Conservation (phyloP, 768 basidiomycete species). For the Podaxis sp. region DNA sequence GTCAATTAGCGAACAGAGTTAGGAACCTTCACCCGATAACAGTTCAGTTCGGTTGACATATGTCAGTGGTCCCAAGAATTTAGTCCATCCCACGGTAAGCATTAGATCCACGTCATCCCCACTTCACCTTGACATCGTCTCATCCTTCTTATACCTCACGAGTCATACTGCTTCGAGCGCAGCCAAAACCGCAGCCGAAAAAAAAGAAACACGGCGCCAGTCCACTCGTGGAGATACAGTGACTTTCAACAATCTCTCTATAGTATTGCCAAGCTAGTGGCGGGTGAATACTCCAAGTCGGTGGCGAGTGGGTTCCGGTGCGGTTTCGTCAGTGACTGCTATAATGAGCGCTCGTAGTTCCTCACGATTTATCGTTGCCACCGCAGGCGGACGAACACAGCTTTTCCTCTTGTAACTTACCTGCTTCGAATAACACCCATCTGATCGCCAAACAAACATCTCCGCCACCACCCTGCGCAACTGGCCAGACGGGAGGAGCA, state of each 20-base stretch:
- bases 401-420: too few relatives aligned
- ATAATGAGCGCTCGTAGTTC: too few relatives aligned
- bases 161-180: constrained; percentile 90
- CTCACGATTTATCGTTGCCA: too few relatives aligned
- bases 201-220: constrained; percentile 60
- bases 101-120: constrained; percentile 26
- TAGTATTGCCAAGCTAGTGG: constrained; percentile 45
- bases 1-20: constrained; percentile 77
- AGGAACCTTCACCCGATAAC: constrained; percentile 13
- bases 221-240: constrained; percentile 71
- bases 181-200: constrained; percentile 88
- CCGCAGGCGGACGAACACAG: too few relatives aligned
- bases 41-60: constrained; percentile 1
- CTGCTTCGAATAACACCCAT: too few relatives aligned
- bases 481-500: too few relatives aligned
- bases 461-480: too few relatives aligned
- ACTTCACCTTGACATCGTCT: constrained; percentile 77
- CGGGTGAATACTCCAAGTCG: too few relatives aligned
- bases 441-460: too few relatives aligned
- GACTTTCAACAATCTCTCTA: constrained; percentile 65
- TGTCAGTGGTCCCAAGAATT: constrained; percentile 37
- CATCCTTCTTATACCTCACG: constrained; percentile 58
- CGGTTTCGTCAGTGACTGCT: too few relatives aligned
- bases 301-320: too few relatives aligned
- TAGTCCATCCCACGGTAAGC: constrained; percentile 26